phyloP scores from a whole-genome alignment of 2,329 filamentous ascomycete species.

The Pyrenochaeta sp. region DNA sequence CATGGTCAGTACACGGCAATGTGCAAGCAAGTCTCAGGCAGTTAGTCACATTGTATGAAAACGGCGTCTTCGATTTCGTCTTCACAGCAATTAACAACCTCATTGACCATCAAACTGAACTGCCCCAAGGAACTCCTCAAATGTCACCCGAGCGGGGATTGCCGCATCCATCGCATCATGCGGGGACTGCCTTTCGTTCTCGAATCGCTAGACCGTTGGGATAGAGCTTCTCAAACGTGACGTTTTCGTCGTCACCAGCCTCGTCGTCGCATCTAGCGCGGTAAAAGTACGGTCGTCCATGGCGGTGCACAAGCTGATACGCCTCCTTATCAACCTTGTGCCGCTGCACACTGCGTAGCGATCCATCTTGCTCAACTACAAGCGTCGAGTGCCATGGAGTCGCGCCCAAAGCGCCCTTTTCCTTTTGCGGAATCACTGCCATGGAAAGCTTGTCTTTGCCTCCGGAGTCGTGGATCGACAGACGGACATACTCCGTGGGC shows the following conservation, averaged over 20 bases:
- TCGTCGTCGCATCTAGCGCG: constrained; percentile 23
- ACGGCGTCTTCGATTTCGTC: background rate
- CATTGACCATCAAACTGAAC: background rate
- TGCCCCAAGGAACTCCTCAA: background rate
- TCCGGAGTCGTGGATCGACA: constrained; percentile 44
- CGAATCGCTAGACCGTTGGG: constrained; percentile 44
- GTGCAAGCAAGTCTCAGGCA: background rate
- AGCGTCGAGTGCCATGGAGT: constrained; percentile 39
- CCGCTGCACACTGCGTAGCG: constrained; percentile 28
- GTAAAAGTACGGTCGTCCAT: constrained; percentile 35
- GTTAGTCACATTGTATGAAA: background rate
- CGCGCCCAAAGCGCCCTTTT: constrained; percentile 27
- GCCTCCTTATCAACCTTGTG: constrained; percentile 24
- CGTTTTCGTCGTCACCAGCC: constrained; percentile 9
- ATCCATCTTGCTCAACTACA: constrained; percentile 28
- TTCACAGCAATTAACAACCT: background rate
- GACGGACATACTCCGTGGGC: constrained; percentile 33
- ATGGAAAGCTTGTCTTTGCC: constrained; percentile 43
- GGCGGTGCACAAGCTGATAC: constrained; percentile 31
- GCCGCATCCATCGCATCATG: constrained; percentile 37
- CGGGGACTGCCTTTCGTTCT: constrained; percentile 49
- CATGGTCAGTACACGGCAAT: background rate
- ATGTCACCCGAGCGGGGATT: background rate
- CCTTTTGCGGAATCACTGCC: constrained; percentile 33
- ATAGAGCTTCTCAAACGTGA: constrained; percentile 34